Evolutionary conservation across 164 flowering plant species (phyloP).

Genomic region (Aristolochia fimbriata): DNA sequence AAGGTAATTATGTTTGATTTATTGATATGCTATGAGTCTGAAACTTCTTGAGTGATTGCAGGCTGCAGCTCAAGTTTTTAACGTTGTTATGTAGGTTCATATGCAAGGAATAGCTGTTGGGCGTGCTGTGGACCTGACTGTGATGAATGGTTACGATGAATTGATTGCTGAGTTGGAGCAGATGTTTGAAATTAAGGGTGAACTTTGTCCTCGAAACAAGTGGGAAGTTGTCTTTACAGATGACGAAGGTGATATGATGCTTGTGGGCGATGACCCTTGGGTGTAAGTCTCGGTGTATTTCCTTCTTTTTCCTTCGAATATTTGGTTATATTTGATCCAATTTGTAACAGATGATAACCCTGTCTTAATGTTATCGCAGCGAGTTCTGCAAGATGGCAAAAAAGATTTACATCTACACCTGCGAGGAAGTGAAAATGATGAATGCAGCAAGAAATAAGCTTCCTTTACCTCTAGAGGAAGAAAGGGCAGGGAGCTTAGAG

Average conservation of each 20-base stretch:
- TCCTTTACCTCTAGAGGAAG: constrained; percentile 31
- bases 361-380: constrained; percentile 29
- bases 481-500: constrained; percentile 22
- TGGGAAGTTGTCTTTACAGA: constrained; percentile 89
- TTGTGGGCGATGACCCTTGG: constrained; percentile 91
- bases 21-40: too few relatives aligned
- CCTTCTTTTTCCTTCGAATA: too few relatives aligned
- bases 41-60: not conserved
- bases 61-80: not conserved
- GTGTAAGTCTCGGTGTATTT: constrained; percentile 19
- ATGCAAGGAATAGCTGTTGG: constrained; percentile 95
- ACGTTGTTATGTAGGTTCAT: constrained; percentile 46
- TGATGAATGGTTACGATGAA: constrained; percentile 54
- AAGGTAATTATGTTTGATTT: constrained; percentile 39
- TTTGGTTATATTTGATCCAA: too few relatives aligned
- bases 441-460: constrained; percentile 35
- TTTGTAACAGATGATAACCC: not conserved
- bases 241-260: constrained; percentile 95
- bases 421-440: constrained; percentile 77
- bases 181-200: constrained; percentile 77
- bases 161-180: constrained; percentile 68
- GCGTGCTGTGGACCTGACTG: constrained; percentile 75
- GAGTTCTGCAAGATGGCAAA: constrained; percentile 83
- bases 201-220: constrained; percentile 46
- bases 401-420: constrained; percentile 68